These are phyloP conservation scores for Petrea volubilis DNA, from an alignment of 257 asterid genomes.

Conservation along the genomic window DNA sequence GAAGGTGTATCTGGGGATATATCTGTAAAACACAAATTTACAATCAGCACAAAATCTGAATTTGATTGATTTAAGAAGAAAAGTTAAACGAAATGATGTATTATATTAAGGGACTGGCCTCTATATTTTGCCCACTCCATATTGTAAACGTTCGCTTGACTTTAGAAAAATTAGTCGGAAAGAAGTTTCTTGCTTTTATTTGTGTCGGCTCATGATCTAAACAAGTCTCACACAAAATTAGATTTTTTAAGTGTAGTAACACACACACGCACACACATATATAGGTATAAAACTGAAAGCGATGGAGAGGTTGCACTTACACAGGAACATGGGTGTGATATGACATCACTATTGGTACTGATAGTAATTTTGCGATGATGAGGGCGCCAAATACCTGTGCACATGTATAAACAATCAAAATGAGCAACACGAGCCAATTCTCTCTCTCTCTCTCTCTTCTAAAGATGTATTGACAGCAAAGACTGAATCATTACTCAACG, in stretches of 20 bases:
- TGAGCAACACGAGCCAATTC: not conserved
- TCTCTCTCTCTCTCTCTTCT: too few species aligned
- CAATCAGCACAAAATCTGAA: constrained; percentile 31
- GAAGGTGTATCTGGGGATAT: constrained; percentile 92
- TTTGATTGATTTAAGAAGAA: not conserved
- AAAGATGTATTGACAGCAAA: too few species aligned
- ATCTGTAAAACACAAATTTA: constrained; percentile 51
- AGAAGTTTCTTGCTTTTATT: too few species aligned
- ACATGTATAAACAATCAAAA: not conserved
- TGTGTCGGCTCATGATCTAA: too few species aligned
- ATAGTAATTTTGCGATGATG: constrained; percentile 71
- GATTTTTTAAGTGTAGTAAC: too few species aligned
- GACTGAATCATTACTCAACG: not conserved
- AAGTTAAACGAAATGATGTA: not conserved
- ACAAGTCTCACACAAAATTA: too few species aligned
- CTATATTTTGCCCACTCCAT: not conserved
- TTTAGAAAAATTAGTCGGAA: too few species aligned
- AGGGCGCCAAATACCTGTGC: constrained; percentile 92
- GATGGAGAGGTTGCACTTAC: constrained; percentile 38
- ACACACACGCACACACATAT: too few species aligned
- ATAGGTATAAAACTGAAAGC: too few species aligned
- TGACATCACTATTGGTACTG: constrained; percentile 91
- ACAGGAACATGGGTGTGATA: constrained; percentile 99
- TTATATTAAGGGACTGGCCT: not conserved
- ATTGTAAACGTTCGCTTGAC: too few species aligned